These are phyloP conservation scores for Podospora pseudopauciseta DNA, from an alignment of 495 filamentous ascomycete genomes.

Conservation along the genomic window DNA sequence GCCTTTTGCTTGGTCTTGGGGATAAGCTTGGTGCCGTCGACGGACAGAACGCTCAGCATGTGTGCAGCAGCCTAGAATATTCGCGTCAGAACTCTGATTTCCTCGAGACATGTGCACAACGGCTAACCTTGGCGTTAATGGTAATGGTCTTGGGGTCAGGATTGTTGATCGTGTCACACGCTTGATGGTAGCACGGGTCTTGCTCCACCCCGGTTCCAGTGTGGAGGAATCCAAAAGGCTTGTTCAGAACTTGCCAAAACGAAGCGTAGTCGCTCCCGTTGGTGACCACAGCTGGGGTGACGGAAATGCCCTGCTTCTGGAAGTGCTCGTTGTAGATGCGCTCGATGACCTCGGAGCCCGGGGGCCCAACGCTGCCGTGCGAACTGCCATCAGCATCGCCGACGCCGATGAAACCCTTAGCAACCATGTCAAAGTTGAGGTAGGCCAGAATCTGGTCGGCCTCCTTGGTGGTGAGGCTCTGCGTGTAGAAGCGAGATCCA, in stretches of 20 bases:
- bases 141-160: conserved; percentile 39
- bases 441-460: conserved; percentile 39
- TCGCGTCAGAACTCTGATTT: background rate
- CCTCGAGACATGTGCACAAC: background rate
- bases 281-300: conserved; percentile 36
- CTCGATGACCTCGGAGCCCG: conserved; percentile 40
- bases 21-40: conserved; percentile 37
- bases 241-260: conserved; percentile 46
- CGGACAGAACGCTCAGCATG: conserved; percentile 37
- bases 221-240: conserved; percentile 43
- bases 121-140: conserved; percentile 34
- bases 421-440: conserved; percentile 48
- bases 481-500: conserved; percentile 41
- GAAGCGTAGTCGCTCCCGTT: conserved; percentile 44
- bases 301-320: conserved; percentile 27
- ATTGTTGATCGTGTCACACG: conserved; percentile 41
- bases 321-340: conserved; percentile 36
- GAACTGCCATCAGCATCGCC: conserved; percentile 40
- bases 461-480: conserved; percentile 32
- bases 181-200: conserved; percentile 47
- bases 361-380: conserved; percentile 31
- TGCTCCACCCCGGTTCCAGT: conserved; percentile 40
- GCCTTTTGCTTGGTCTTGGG: conserved; percentile 31
- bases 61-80: conserved; percentile 35
- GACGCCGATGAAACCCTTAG: conserved; percentile 39